These are phyloP conservation scores for Barbatosphaeria neglecta DNA, from an alignment of 495 filamentous ascomycete genomes.

Conservation along the genomic window DNA sequence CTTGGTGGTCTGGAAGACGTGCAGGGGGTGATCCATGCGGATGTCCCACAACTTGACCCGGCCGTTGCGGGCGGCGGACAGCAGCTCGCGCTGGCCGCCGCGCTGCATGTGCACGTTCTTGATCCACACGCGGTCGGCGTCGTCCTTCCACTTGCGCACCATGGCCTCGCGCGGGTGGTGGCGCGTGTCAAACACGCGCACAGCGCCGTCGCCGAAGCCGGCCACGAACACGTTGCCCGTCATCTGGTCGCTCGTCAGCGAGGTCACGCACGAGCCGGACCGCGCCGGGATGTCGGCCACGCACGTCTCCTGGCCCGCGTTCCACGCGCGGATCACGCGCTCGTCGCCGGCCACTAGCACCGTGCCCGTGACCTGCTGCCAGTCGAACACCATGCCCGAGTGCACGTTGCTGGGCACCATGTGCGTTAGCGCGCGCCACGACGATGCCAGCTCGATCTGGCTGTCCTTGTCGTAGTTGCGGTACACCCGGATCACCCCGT, in stretches of 20 bases:
- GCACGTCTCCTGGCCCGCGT: slow-evolving; percentile 86
- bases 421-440: slow-evolving; percentile 85
- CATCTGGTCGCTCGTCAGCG: slow-evolving; percentile 91
- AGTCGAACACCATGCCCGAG: slow-evolving; percentile 91
- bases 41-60: slow-evolving; percentile 97
- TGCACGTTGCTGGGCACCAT: slow-evolving; percentile 85
- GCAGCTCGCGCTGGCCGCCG: slow-evolving; percentile 79
- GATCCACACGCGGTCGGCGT: slow-evolving; percentile 76
- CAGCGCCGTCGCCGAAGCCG: slow-evolving; percentile 93
- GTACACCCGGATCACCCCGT: slow-evolving; percentile 90
- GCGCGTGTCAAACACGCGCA: slow-evolving; percentile 88
- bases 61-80: slow-evolving; percentile 78
- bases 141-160: slow-evolving; percentile 90
- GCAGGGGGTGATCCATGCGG: slow-evolving; percentile 62
- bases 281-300: slow-evolving; percentile 89
- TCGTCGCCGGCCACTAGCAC: slow-evolving; percentile 93
- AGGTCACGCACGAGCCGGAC: slow-evolving; percentile 90
- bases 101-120: slow-evolving; percentile 94
- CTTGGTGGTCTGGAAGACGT: slow-evolving; percentile 61
- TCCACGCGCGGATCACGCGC: slow-evolving; percentile 91
- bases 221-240: slow-evolving; percentile 92
- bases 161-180: slow-evolving; percentile 69
- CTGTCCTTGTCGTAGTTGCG: slow-evolving; percentile 68
- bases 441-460: slow-evolving; percentile 73
- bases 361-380: slow-evolving; percentile 94